Conservation (phyloP, 129 eudicot species). For the Saposhnikovia divaricata region DNA sequence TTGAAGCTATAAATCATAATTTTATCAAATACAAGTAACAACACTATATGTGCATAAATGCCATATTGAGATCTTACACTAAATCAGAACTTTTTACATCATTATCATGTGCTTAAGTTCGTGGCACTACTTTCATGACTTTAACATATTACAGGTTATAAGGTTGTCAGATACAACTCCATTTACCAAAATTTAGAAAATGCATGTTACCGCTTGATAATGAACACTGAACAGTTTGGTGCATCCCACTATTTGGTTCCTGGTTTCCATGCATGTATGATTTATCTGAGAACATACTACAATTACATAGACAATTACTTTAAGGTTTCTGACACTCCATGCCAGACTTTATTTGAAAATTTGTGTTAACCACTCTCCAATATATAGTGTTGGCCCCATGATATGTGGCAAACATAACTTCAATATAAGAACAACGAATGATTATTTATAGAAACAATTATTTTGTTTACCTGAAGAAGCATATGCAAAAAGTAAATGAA, state of each 20-base stretch:
- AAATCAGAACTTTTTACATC: background rate
- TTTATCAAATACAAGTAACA: background rate
- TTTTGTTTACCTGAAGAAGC: conserved; percentile 64
- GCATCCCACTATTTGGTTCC: background rate
- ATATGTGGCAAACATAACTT: background rate
- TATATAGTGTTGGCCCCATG: background rate
- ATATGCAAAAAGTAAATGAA: conserved; percentile 65
- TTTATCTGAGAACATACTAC: background rate
- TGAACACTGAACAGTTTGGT: background rate
- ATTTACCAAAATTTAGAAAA: background rate
- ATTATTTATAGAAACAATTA: background rate
- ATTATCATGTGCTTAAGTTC: background rate
- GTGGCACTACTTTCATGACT: background rate
- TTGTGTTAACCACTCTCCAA: background rate
- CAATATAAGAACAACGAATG: background rate
- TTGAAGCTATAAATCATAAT: background rate
- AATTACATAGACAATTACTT: background rate
- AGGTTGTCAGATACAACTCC: background rate
- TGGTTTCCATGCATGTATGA: background rate
- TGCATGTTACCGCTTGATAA: background rate
- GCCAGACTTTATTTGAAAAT: background rate
- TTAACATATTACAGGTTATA: background rate
- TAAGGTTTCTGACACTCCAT: background rate
- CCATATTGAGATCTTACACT: background rate
- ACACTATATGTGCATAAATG: background rate